phyloP scores from a whole-genome alignment of 2,329 filamentous ascomycete species.

The Catunica adiposa region DNA sequence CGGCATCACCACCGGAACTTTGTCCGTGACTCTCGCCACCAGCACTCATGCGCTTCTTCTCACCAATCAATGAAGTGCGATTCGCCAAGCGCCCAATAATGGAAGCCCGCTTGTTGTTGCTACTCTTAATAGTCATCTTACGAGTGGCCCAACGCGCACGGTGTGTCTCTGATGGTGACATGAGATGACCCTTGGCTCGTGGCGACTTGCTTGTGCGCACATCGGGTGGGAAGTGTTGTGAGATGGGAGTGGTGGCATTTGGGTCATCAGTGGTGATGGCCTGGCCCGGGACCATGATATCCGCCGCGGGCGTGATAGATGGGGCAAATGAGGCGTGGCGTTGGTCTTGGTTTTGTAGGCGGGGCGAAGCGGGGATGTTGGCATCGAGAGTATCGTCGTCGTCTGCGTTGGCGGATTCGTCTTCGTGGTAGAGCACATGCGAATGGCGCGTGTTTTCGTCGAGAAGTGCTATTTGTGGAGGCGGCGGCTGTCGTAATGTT shows the following conservation, averaged over 20 bases:
- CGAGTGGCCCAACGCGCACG: conserved; percentile 94
- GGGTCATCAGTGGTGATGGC: conserved; percentile 12
- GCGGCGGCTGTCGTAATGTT: conserved; percentile 3
- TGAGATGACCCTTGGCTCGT: conserved; percentile 11
- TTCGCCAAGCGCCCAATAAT: conserved; percentile 61
- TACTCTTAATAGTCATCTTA: conserved; percentile 59
- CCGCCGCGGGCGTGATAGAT: conserved; percentile 9
- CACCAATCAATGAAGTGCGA: conserved; percentile 35
- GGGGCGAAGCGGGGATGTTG: conserved; percentile 5
- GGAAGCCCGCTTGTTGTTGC: conserved; percentile 62
- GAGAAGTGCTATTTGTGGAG: conserved; percentile 13
- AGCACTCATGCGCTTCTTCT: conserved; percentile 48
- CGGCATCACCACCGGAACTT: conserved; percentile 23
- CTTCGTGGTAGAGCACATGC: conserved; percentile 9
- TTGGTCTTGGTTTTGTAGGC: conserved; percentile 9
- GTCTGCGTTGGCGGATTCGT: background rate
- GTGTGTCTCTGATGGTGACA: conserved; percentile 33
- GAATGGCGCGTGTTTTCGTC: conserved; percentile 13
- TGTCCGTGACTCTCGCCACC: conserved; percentile 21
- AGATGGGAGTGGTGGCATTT: conserved; percentile 10
- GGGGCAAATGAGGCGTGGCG: conserved; percentile 13
- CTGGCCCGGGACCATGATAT: conserved; percentile 13
- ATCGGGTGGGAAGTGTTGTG: conserved; percentile 11
- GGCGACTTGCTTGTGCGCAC: conserved; percentile 10
- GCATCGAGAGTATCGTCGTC: conserved; percentile 8